Evolutionary conservation across 805 yeast species (phyloP), one percentile per base, ranked within the genome.

Genomic region (Spathaspora passalidarum): DNA sequence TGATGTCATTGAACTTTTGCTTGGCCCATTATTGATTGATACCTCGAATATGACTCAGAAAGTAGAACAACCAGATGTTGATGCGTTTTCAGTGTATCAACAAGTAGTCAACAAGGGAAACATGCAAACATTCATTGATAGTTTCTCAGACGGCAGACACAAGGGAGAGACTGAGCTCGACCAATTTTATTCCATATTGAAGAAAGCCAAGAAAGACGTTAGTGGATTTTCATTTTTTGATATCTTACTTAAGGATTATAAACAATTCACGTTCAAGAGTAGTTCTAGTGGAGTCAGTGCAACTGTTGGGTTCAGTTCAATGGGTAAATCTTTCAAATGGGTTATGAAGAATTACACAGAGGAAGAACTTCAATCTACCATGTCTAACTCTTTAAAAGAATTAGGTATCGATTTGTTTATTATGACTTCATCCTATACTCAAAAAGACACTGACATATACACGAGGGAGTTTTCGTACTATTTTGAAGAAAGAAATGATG

Each of bases 191-290:
- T 52, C 56, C 32, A 47, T 44, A 29, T 54, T 71, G 46, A 72
- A 72, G 51, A 50, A 55, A 2, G 81, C 82, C 16, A 91, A 89
- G 60, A 75, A 75, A 46, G 79, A 88, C 56, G 68, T 91, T 32
- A 60, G 62, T 2, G 90, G 88, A 0, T 69, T 94, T 32, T 56
- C 78, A 1, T 62, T 81, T 4, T 54, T 54, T 4, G 95, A 89
- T 43, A 63, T 94, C 5, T 67, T 94, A 34, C 69, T 83, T 38
- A 91, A 90, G 62, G 99, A 92, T 60, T 92, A 87, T 65, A 92
- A 92, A 60, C 81, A 80, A 56, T 90, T 85, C 68, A 63, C 58
- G 4, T 72, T 73, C 43, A 29, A 13, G 10, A 13, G 34, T 3
- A 29, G 14, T 10, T 47, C 52, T 20, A 70, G 63, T 8, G 63